Evolutionary conservation across 2,329 filamentous ascomycete genomes (phyloP), one percentile per base, ranked within the genome.

Genomic region (Fusarium buharicum): DNA sequence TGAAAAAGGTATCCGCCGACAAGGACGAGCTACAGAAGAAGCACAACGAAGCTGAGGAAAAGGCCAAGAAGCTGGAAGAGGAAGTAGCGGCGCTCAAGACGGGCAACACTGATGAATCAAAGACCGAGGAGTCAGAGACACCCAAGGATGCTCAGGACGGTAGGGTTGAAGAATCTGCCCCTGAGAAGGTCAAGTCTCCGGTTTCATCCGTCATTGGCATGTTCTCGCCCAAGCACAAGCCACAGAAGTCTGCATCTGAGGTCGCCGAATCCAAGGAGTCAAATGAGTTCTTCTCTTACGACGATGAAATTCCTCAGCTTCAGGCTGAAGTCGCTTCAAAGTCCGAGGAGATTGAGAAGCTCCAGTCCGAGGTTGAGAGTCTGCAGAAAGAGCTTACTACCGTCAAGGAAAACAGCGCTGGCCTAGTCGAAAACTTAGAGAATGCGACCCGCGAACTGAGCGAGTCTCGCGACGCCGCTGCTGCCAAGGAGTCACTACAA

Each of bases 281-380:
- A 5, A 78, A 75, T 16, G 90, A 96, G 44, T 90, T 97, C 76
- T 97, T 97, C 77, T 97, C 93, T 0, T 96, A 93, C 68, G 93
- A 98, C 55, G 89, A 90, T 46, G 94, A 98, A 76, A 82, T 96
- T 13, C 90, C 91, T 4, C 86, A 91, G 50, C 78, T 97, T n/a
- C 90, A 96, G 70, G 82, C 85, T 1, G 90, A 95, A 66, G 75
- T 95, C 4, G 82, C 87, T 47, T 84, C 88, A 53, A 91, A 90
- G 69, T 80, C 88, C 11, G 84, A 86, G 37, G 88, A 94, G 74
- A 86, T 95, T 33, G 84, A 87, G 48, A 84, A 82, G 40, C 84
- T 98, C 13, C 88, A 89, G 65, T 76, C 80, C 4, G 87, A 95
- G 67, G 86, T 96, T 24, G 81, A 84, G 17, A 82, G 79, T 2